Evolutionary conservation across 2,329 filamentous ascomycete genomes (phyloP), one percentile per base, ranked within the genome.

Genomic region (Cercospora janseana): DNA sequence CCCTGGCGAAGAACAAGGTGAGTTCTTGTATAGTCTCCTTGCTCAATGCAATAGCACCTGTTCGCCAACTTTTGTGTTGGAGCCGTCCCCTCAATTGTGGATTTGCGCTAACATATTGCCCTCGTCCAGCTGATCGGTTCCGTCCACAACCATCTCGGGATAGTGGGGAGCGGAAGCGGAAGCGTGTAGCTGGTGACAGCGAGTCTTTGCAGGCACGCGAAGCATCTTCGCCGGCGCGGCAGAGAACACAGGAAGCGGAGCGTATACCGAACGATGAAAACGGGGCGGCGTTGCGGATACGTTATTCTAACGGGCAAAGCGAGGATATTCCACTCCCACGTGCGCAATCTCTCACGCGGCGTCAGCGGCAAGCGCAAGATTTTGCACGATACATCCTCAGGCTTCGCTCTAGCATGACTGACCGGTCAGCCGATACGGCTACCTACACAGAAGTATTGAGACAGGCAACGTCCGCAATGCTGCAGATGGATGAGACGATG

Each of bases 281-380:
- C 16, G 56, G 76, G 10, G 69, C 79, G 26, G 74, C 80, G 2
- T 69, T 84, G 26, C 69, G 78, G 35, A 75, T 83, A 2, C 76
- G 77, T 7, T 83, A 82, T 58, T 75, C 74, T 8, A 83, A 83
- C 59, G 80, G 81, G 1, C 77, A 82, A 42, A 76, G 73, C 42
- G 79, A 82, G 59, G 75, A 83, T 54, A 77, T 83, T 23, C 72
- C 74, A 1, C 71, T 83, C 12, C 68, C 72, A 6, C 16, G 27
- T 12, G n/a, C 20, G 13, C 23, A 38, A 16, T 29, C 46, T 4
- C 68, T 83, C 16, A 75, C 71, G 29, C 73, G 78, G 34, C 72
- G 75, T 4, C 78, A 83, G 55, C 74, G 68, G 49, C 60, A 72
- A 18, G 79, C 80, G 54, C 74, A 77, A 60, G 73, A 74, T 9